phyloP scores from a whole-genome alignment of 2,329 filamentous ascomycete genomes.

The Neonectria faginata region DNA sequence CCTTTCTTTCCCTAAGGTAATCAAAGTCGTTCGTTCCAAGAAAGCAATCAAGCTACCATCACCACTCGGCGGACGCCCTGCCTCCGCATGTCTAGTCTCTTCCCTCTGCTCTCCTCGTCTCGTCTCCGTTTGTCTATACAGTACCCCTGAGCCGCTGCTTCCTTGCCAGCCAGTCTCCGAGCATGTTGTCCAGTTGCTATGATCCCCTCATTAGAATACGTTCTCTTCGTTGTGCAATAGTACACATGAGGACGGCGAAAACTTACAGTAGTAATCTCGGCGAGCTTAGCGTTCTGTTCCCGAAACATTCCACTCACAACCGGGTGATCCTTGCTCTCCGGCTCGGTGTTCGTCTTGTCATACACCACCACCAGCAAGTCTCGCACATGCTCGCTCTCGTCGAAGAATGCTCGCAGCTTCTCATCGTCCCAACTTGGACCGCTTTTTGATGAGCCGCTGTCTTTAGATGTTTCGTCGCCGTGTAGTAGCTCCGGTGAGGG shows the following conservation, averaged over 20 bases:
- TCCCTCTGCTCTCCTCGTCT: conserved; percentile 2
- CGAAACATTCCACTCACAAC: conserved; percentile 83
- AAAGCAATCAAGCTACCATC: conserved; percentile 34
- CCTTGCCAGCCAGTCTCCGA: conserved; percentile 83
- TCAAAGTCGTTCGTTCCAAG: conserved; percentile 43
- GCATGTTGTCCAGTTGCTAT: conserved; percentile 85
- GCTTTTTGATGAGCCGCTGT: conserved; percentile 52
- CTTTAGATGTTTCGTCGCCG: conserved; percentile 54
- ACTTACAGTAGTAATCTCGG: conserved; percentile 83
- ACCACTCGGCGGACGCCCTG: conserved; percentile 11
- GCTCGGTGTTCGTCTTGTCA: conserved; percentile 86
- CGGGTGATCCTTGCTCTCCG: conserved; percentile 86
- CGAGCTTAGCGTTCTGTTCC: conserved; percentile 86
- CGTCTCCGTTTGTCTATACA: conserved; percentile 48
- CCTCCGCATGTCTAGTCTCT: conserved; percentile 22
- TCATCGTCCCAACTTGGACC: conserved; percentile 83
- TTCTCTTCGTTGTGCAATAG: neutral
- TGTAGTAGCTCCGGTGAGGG: conserved; percentile 72
- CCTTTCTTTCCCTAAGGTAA: conserved; percentile 42
- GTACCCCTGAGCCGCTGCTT: conserved; percentile 71
- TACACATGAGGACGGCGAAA: neutral
- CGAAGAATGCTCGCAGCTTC: conserved; percentile 88
- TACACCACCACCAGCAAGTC: conserved; percentile 93
- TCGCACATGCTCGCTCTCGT: conserved; percentile 87
- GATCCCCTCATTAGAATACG: conserved; percentile 31